These are phyloP conservation scores for Asterionellopsis glacialis DNA, from an alignment of 108 stramenopile genomes.

Conservation along the genomic window DNA sequence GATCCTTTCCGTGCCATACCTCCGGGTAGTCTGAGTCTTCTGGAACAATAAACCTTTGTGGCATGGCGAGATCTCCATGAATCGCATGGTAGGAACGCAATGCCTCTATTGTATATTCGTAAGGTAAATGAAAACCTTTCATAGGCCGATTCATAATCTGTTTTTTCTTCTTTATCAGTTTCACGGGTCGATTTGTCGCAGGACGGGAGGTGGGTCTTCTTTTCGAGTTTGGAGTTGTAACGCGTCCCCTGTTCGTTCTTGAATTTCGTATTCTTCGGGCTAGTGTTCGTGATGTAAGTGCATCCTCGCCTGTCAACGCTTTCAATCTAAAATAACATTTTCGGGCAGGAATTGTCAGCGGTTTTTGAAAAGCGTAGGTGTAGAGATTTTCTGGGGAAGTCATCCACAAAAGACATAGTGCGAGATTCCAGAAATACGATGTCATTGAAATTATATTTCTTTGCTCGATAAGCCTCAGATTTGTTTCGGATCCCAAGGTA, in stretches of 20 bases:
- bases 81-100: constrained; percentile 41
- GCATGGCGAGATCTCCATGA: constrained; percentile 58
- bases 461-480: too few relatives aligned
- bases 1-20: constrained; percentile 63
- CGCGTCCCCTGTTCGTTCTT: constrained; percentile 5
- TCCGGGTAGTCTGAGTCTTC: constrained; percentile 33
- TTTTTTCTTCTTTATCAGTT: too few relatives aligned
- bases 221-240: background rate
- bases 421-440: too few relatives aligned
- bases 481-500: too few relatives aligned
- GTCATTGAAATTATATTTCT: too few relatives aligned
- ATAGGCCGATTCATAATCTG: background rate
- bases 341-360: too few relatives aligned
- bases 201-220: background rate
- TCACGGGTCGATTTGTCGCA: too few relatives aligned
- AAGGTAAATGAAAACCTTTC: constrained; percentile 36
- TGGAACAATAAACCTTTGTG: constrained; percentile 53
- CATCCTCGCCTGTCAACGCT: background rate
- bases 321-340: too few relatives aligned
- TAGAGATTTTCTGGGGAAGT: too few relatives aligned
- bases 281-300: background rate
- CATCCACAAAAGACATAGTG: too few relatives aligned
- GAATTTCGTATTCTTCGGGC: constrained; percentile 9
- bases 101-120: constrained; percentile 43
- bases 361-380: too few relatives aligned